Evolutionary conservation across 495 filamentous ascomycete genomes (phyloP).

Genomic region (Lasiosphaeria hispida): DNA sequence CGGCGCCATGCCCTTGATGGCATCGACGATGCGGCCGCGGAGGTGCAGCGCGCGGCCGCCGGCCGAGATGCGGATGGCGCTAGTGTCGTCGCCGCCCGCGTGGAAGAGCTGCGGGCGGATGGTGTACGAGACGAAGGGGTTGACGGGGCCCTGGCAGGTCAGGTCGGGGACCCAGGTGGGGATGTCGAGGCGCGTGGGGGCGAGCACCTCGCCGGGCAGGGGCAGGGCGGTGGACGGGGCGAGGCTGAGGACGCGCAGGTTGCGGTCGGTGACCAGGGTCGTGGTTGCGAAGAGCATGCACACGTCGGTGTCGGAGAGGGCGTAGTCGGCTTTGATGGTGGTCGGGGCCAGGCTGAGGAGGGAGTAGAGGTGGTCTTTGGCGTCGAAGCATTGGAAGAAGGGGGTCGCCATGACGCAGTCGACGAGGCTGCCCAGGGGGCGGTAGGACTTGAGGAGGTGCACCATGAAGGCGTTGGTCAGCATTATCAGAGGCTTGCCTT

Average conservation of each 20-base stretch:
- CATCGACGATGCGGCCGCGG: slow-evolving; percentile 23
- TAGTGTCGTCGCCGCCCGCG: slow-evolving; percentile 16
- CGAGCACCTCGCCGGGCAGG: background rate
- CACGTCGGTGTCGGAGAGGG: slow-evolving; percentile 3
- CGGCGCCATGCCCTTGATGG: background rate
- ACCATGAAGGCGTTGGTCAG: slow-evolving; percentile 19
- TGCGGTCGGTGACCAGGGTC: background rate
- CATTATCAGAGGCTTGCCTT: background rate
- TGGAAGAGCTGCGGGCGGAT: slow-evolving; percentile 24
- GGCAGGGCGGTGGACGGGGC: slow-evolving; percentile 4
- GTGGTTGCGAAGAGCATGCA: slow-evolving; percentile 13
- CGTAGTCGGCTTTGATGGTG: slow-evolving; percentile 9
- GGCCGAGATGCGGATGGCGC: slow-evolving; percentile 15
- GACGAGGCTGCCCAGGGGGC: background rate
- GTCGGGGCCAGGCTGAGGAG: slow-evolving; percentile 11
- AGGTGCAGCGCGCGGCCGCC: slow-evolving; percentile 16
- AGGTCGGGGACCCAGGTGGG: slow-evolving; percentile 33
- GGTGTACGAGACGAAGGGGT: slow-evolving; percentile 25
- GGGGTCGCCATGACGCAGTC: slow-evolving; percentile 8
- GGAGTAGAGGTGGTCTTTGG: slow-evolving; percentile 14
- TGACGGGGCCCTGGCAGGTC: slow-evolving; percentile 10
- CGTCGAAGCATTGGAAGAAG: slow-evolving; percentile 12
- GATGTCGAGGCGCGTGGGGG: background rate
- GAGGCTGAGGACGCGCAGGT: slow-evolving; percentile 3
- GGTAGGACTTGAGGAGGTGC: slow-evolving; percentile 5